Evolutionary conservation across 1,284 basidiomycete species (phyloP), one percentile per base, ranked within the genome.

Genomic region (Trichosporon sp.): DNA sequence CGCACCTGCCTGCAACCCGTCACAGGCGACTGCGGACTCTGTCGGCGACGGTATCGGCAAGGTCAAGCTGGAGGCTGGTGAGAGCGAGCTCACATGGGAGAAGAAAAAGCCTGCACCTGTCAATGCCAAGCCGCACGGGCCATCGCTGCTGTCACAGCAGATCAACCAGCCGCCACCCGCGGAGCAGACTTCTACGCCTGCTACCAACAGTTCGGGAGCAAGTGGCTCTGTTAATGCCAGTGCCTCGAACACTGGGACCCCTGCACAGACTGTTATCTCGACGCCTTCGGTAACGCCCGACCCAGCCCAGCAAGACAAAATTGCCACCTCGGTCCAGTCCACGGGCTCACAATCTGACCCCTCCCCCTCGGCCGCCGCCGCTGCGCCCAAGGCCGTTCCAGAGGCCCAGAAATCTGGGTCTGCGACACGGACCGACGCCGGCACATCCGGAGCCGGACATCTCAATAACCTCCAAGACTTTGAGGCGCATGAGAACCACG

Each of bases 141-240:
- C 92, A 0, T 94, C 92, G 1, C 83, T 96, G 21, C 87, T 96
- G 7, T 91, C 92, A 0, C 91, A 94, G 78, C 91, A 92, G 78
- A 76, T 84, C 90, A 91, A 38, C 87, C 89, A 43, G 67, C 79
- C 70, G n/a, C 77, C 77, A 35, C 74, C 69, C 6, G 76, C 77
- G 0, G 73, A 76, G 5, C 68, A 71, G n/a, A 14, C 70, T 14
- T 12, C 66, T 43, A 46, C 73, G 61, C 35, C 65, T 16, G 68
- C 71, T n/a, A 71, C 78, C 65, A 67, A 70, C 67, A 74, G 46
- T 21, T 78, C 77, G 5, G 72, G 78, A 2, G 66, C 73, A 10
- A 31, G 69, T 26, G 19, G 51, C 64, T 19, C 73, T 59, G 67
- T 51, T n/a, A 69, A 70, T 4, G 71, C 76, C 63, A 71, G 73